Evolutionary conservation across 1,284 basidiomycete genomes (phyloP).

Genomic region (Heterobasidion occidentale): DNA sequence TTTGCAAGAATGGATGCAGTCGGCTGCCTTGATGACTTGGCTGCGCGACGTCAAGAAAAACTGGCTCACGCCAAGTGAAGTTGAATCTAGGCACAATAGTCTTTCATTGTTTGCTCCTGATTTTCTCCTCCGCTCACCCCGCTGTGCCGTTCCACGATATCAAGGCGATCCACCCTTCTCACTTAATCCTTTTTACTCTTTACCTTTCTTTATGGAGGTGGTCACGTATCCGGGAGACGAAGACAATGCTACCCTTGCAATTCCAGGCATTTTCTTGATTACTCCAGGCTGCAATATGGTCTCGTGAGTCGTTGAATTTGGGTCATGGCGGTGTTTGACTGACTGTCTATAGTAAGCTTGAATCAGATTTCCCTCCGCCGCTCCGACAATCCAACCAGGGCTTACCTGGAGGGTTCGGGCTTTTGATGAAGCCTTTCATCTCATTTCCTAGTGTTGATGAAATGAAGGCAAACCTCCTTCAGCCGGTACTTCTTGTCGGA

Average conservation of each 20-base stretch:
- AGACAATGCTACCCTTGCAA: neutral
- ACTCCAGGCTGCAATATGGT: neutral
- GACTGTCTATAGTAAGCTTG: neutral
- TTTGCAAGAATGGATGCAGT: neutral
- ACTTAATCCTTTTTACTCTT: neutral
- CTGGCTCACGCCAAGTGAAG: neutral
- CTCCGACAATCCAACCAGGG: neutral
- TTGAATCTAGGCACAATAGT: neutral
- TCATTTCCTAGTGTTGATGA: neutral
- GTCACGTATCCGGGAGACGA: neutral
- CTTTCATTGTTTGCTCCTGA: neutral
- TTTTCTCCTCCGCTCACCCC: neutral
- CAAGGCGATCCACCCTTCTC: neutral
- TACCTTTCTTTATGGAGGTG: neutral
- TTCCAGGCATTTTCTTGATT: neutral
- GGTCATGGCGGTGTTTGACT: neutral
- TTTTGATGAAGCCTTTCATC: neutral
- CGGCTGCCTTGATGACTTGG: neutral
- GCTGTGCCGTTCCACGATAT: neutral
- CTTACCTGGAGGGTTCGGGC: neutral
- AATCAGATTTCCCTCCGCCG: neutral
- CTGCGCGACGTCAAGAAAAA: neutral
- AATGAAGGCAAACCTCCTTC: neutral
- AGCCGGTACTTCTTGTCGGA: neutral
- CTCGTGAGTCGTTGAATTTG: neutral